Base-by-base conservation (phyloP, 2,329 filamentous ascomycete species). In the Aureobasidium sp. region DNA sequence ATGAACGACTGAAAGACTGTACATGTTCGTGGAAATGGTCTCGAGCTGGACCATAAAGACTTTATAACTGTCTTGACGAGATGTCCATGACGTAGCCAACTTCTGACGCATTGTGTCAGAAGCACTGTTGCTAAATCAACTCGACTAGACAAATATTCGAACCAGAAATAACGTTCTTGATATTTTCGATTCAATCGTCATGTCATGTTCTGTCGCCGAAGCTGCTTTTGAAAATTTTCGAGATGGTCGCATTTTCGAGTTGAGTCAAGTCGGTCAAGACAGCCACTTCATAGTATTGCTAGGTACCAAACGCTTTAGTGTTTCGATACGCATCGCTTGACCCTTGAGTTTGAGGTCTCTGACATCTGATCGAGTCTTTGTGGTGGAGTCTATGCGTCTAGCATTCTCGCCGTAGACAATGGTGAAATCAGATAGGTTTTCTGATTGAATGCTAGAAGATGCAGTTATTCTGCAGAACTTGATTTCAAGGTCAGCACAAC, bases 401-500 rank as follows among this genome's bases (percentile, higher is more conserved):
- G 72, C 66, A 5, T 69, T 70, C 9, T 73, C 70, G n/a, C 72
- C 71, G 62, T 73, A 78, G 3, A 80, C 70, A 11, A 80, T 75
- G 3, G 74, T 78, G 62, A 71, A 81, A 63, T 80, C 78, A 2
- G 74, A 71, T 11, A 81, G 62, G 16, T 67, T 66, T n/a, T 75
- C 71, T 34, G 69, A 65, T 0, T 80, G 66, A 13, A 68, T 64
- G 11, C 71, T 72, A 15, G 72, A 65, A 1, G 77, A 69, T 2
- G 74, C 57, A 50, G 45, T 68, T 39, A 81, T 72, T 34, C 76
- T 79, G 67, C 78, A 79, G 48, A 73, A 76, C 76, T 78, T 54
- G 36, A 15, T 37, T 11, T 65, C 37, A 37, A 47, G 25, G 52
- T 53, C 34, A 65, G 37, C 25, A 48, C 16, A 45, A n/a, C 10